phyloP scores from a whole-genome alignment of 2,329 filamentous ascomycete genomes.

The Hypoxylon sp. region DNA sequence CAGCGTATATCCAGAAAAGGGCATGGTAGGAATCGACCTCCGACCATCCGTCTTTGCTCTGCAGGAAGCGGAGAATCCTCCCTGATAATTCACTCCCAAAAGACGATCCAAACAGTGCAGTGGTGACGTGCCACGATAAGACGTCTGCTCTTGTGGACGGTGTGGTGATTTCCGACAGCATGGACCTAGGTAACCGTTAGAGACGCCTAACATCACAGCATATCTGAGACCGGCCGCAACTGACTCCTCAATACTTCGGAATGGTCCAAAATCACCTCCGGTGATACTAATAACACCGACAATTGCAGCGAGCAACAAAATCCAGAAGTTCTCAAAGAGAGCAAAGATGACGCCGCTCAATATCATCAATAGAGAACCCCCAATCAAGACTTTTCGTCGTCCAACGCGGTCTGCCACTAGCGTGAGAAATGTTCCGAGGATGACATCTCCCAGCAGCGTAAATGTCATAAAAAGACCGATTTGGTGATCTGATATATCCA shows the following conservation, averaged over 20 bases:
- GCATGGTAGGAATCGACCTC: conserved; percentile 68
- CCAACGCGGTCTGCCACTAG: conserved; percentile 72
- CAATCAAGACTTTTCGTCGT: conserved; percentile 66
- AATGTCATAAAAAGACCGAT: conserved; percentile 77
- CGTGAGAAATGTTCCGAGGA: conserved; percentile 70
- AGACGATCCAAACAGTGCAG: conserved; percentile 68
- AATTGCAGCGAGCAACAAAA: conserved; percentile 70
- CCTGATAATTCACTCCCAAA: conserved; percentile 68
- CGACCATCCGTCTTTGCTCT: conserved; percentile 62
- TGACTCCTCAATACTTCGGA: conserved; percentile 74
- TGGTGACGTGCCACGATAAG: conserved; percentile 76
- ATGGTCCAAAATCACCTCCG: conserved; percentile 77
- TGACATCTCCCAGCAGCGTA: conserved; percentile 72
- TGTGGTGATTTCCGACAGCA: conserved; percentile 72
- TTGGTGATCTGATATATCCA: conserved; percentile 68
- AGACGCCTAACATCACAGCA: background rate
- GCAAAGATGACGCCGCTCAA: conserved; percentile 69
- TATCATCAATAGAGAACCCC: conserved; percentile 70
- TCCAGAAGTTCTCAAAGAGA: conserved; percentile 70
- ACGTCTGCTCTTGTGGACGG: conserved; percentile 71
- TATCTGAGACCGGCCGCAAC: conserved; percentile 13
- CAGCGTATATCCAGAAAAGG: conserved; percentile 70
- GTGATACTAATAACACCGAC: conserved; percentile 73
- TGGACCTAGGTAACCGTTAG: conserved; percentile 57
- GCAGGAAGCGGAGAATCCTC: conserved; percentile 64